phyloP scores from a whole-genome alignment of 768 basidiomycete genomes.

The Mycena leptocephala region DNA sequence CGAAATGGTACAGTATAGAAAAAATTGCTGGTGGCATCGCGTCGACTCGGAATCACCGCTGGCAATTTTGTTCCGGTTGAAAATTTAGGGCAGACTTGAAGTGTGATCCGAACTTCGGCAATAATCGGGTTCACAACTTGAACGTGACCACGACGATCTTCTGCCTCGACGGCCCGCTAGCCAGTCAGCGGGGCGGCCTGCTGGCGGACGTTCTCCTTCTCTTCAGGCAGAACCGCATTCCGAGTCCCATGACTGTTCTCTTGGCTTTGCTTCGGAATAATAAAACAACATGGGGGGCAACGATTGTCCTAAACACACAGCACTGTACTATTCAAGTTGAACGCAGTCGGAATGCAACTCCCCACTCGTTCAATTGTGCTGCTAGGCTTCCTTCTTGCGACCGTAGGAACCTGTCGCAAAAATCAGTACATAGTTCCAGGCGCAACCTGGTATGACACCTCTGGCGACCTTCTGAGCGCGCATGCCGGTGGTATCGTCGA shows the following conservation, averaged over 20 bases:
- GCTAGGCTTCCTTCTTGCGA: background rate
- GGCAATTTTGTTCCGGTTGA: too few species aligned
- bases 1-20: too few species aligned
- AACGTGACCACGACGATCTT: too few species aligned
- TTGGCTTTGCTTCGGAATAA: background rate
- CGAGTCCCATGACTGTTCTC: background rate
- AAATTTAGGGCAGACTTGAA: too few species aligned
- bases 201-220: background rate
- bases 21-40: too few species aligned
- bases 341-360: background rate
- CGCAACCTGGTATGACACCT: slow-evolving; percentile 48
- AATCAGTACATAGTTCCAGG: slow-evolving; percentile 48
- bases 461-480: slow-evolving; percentile 43
- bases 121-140: too few species aligned
- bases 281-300: too few species aligned
- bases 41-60: too few species aligned
- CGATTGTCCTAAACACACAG: background rate
- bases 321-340: too few species aligned
- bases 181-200: too few species aligned
- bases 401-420: slow-evolving; percentile 21
- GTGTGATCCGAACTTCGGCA: too few species aligned
- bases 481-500: slow-evolving; percentile 46
- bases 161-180: too few species aligned
- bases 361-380: background rate
- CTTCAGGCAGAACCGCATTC: background rate